These are phyloP conservation scores for Exophiala lecanii-corni DNA, from an alignment of 2,329 filamentous ascomycete species.

Conservation along the genomic window DNA sequence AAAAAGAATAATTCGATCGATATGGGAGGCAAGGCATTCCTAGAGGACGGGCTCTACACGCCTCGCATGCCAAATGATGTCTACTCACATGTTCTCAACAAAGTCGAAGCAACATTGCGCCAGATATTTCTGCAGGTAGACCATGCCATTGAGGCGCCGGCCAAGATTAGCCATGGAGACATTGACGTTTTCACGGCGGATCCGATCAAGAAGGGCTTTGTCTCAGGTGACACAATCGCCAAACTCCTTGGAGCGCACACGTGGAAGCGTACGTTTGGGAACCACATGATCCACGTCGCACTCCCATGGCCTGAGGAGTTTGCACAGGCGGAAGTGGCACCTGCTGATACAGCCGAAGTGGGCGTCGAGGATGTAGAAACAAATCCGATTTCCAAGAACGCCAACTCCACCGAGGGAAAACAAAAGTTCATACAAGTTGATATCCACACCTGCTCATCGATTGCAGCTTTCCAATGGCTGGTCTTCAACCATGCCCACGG, in stretches of 20 bases:
- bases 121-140: conserved; percentile 53
- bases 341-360: not conserved
- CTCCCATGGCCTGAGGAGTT: conserved; percentile 20
- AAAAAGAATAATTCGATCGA: not conserved
- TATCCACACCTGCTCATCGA: conserved; percentile 50
- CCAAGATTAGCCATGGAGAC: conserved; percentile 65
- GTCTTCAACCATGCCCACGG: conserved; percentile 67
- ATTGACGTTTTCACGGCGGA: conserved; percentile 65
- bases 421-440: conserved; percentile 62
- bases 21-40: conserved; percentile 58
- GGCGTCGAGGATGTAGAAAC: conserved; percentile 51
- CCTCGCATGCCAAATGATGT: conserved; percentile 60
- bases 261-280: conserved; percentile 17
- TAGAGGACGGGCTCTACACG: conserved; percentile 49
- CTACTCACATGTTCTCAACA: conserved; percentile 51
- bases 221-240: conserved; percentile 14
- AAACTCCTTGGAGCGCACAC: conserved; percentile 13
- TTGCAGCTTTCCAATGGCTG: conserved; percentile 54
- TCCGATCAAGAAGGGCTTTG: conserved; percentile 29
- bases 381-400: not conserved
- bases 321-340: not conserved
- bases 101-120: conserved; percentile 41
- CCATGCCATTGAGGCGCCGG: conserved; percentile 64
- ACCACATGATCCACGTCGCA: conserved; percentile 33
- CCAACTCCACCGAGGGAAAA: conserved; percentile 1